Evolutionary conservation across 345 rosid species (phyloP).

Genomic region (Eucalyptus camaldulensis): DNA sequence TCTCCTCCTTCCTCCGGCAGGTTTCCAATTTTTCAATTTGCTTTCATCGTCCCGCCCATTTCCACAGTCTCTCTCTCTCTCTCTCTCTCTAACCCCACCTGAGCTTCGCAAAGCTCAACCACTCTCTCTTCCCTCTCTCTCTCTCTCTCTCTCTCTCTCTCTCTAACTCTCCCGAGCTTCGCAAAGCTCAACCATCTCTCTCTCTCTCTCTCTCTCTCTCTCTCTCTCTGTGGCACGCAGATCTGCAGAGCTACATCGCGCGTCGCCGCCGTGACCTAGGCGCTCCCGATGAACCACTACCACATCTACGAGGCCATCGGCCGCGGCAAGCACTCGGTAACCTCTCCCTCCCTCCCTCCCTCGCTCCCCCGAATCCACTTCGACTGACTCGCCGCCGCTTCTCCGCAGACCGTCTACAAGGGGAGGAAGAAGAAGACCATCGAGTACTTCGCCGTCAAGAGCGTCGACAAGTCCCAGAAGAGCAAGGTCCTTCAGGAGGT

Average conservation of each 20-base stretch:
- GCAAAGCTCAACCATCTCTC: neutral
- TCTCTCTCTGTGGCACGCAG: neutral
- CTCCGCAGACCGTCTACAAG: constrained; percentile 66
- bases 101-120: neutral
- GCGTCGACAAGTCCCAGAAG: constrained; percentile 88
- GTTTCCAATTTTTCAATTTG: neutral
- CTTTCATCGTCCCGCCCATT: neutral
- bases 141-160: constrained; percentile 7
- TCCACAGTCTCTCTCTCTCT: neutral
- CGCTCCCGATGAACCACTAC: constrained; percentile 57
- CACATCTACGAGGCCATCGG: constrained; percentile 98
- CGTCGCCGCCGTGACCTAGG: neutral
- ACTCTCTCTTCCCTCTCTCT: too few species aligned
- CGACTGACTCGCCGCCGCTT: neutral
- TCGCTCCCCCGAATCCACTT: neutral
- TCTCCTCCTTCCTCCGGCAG: neutral
- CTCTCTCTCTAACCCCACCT: neutral
- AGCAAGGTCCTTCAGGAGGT: constrained; percentile 95
- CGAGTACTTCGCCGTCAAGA: constrained; percentile 91
- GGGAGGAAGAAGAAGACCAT: constrained; percentile 98
- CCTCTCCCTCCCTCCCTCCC: neutral
- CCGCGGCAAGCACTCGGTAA: constrained; percentile 95
- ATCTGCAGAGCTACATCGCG: neutral
- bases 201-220: neutral
- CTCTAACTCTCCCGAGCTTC: neutral